Evolutionary conservation across 495 filamentous ascomycete species (phyloP).

Genomic region (Podospora pseudoanserina): DNA sequence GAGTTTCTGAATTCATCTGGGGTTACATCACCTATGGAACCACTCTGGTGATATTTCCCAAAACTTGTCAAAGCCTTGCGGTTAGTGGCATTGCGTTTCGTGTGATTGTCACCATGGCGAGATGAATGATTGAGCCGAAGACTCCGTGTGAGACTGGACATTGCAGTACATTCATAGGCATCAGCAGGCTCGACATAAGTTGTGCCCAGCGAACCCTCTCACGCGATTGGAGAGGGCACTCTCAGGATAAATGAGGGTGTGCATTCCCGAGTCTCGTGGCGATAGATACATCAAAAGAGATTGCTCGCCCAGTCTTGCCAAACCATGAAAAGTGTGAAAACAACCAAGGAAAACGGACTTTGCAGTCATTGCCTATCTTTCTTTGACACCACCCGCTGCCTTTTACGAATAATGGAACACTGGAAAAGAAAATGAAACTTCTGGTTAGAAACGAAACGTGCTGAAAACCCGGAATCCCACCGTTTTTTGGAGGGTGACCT

Average conservation of each 20-base stretch:
- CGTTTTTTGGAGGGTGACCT: background rate
- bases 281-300: too few relatives aligned
- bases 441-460: background rate
- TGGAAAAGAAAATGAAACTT: background rate
- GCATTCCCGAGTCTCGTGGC: too few relatives aligned
- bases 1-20: background rate
- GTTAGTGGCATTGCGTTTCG: background rate
- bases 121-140: background rate
- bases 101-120: background rate
- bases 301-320: too few relatives aligned
- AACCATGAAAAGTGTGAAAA: background rate
- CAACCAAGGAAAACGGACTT: constrained; percentile 2
- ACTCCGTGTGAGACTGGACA: background rate
- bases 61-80: background rate
- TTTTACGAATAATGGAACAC: background rate
- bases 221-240: too few relatives aligned
- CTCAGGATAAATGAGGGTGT: too few relatives aligned
- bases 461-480: background rate
- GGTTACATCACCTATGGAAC: background rate
- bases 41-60: background rate
- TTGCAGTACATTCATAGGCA: too few relatives aligned
- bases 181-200: too few relatives aligned
- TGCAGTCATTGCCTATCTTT: constrained; percentile 5
- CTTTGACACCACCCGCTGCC: background rate
- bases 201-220: too few relatives aligned